Base-by-base conservation (phyloP, 768 basidiomycete genomes). In the Xerocomellus amylosporus region DNA sequence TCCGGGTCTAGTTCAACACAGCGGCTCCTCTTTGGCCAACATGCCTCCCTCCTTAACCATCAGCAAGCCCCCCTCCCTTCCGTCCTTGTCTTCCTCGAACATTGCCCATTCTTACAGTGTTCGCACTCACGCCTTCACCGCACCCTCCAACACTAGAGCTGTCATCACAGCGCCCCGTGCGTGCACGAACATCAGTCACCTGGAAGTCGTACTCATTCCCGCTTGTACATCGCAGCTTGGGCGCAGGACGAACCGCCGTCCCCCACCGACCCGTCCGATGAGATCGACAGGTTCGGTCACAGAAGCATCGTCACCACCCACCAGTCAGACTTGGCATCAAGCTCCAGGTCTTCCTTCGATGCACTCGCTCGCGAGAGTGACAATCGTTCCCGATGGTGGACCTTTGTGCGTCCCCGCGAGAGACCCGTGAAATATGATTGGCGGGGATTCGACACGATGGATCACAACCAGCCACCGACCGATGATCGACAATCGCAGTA, bases 201-300 rank as follows among this genome's bases (percentile, higher is more conserved):
- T n/a, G 5, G 8, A 41, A 9, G n/a, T 49, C 19, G 19, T 28
- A 22, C 55, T 60, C 42, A 58, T 53, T 43, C 59, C 46, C 22
- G 10, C 40, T 50, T 50, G 1, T n/a, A n/a, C n/a, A n/a, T 33
- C 45, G 13, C 49, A 93, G 90, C 90, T 46, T 93, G 90, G 90
- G 90, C 90, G 5, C 77, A 81, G 60, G 86, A 92, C 66, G 90
- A 93, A 64, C 88, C 88, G 5, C 87, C 88, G 5, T 90, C 88
- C 0, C 87, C 88, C 1, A 79, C 73, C 4, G 78, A 78, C 41
- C 61, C 68, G 31, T 65, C 65, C 40, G 78, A 83, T 45, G 76
- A 75, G 30, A 59, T 63, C 6, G 64, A 58, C 34, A 62, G 61
- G 55, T 63, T 66, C 69, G 59, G 58, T 45, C 60, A 66, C 20